Evolutionary conservation across 2,329 filamentous ascomycete species (phyloP), one percentile per base, ranked within the genome.

Genomic region (Botrytis galanthina): DNA sequence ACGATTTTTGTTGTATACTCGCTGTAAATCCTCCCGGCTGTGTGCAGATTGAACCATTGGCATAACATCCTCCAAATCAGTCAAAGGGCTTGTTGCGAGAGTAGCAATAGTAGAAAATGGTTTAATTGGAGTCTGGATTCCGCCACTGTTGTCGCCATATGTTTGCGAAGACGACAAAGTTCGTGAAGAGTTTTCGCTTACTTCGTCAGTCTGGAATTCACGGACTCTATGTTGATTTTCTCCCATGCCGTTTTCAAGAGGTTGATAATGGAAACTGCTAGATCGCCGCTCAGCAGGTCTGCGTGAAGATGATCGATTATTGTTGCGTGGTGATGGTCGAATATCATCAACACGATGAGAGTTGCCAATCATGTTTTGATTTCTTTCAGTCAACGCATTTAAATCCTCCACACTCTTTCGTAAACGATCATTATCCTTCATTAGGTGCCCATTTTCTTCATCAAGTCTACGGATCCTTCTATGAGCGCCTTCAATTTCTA

Each of bases 41-140:
- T 73, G 42, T 20, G 61, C 60, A 60, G 68, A 57, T 37, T 59
- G 22, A 10, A 72, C 37, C 22, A 68, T 29, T 61, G 32, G 35
- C 39, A 73, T 64, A 14, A 73, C 48, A 18, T 57, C 61, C 32
- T 66, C 73, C 22, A 64, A 32, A 39, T 74, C 70, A 20, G 51
- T 61, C 12, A 72, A 59, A 29, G 74, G 59, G 54, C 73, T 74
- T 22, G 71, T 57, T 12, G 20, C 48, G 3, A 57, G 51, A 42
- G 74, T 68, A 61, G 54, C 9, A 16, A 63, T 44, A 44, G 46
- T 64, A 22, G 72, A 73, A 51, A 73, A 75, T 29, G 64, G 72
- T 57, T 35, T 71, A 46, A 73, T 69, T 18, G 59, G 70, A 29
- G 35, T 70, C 22, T 46, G 48, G 16, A 16, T 59, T 60, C 26